Evolutionary conservation across 2,329 filamentous ascomycete species (phyloP).

Genomic region (Monilinia laxa): DNA sequence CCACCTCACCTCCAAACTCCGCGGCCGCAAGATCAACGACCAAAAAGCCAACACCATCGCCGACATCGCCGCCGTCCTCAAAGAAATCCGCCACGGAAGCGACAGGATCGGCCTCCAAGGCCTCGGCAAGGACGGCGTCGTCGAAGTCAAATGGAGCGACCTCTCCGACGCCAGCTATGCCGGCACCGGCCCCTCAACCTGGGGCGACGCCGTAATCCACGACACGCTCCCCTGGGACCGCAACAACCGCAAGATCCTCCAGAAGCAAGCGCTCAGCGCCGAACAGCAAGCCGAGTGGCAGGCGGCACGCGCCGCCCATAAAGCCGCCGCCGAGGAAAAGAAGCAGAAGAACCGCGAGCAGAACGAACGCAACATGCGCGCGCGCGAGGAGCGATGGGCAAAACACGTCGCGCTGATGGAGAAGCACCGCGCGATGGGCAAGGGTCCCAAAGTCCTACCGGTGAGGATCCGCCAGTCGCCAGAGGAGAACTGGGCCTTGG

Average conservation of each 20-base stretch:
- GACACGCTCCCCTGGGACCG: conserved; percentile 2
- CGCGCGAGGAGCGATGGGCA: conserved; percentile 7
- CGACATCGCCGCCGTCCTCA: conserved; percentile 55
- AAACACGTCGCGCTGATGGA: conserved; percentile 16
- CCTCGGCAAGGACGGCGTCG: conserved; percentile 22
- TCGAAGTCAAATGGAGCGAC: conserved; percentile 41
- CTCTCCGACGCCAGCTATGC: conserved; percentile 43
- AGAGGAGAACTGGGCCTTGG: background rate
- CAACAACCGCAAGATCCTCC: background rate
- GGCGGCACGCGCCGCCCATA: background rate
- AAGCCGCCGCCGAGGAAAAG: conserved; percentile 3
- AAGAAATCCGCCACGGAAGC: conserved; percentile 16
- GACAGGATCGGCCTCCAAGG: conserved; percentile 22
- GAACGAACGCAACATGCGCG: background rate
- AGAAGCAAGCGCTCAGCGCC: background rate
- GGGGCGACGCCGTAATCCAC: conserved; percentile 41
- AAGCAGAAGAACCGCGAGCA: conserved; percentile 7
- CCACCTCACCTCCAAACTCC: conserved; percentile 40
- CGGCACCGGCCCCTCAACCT: conserved; percentile 29
- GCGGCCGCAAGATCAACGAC: conserved; percentile 55
- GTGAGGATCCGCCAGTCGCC: conserved; percentile 2
- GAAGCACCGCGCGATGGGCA: background rate
- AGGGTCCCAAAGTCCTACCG: background rate
- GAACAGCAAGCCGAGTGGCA: conserved; percentile 16
- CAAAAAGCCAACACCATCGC: conserved; percentile 63